Base-by-base conservation (phyloP, 1,284 basidiomycete species). In the Mycena citricolor region DNA sequence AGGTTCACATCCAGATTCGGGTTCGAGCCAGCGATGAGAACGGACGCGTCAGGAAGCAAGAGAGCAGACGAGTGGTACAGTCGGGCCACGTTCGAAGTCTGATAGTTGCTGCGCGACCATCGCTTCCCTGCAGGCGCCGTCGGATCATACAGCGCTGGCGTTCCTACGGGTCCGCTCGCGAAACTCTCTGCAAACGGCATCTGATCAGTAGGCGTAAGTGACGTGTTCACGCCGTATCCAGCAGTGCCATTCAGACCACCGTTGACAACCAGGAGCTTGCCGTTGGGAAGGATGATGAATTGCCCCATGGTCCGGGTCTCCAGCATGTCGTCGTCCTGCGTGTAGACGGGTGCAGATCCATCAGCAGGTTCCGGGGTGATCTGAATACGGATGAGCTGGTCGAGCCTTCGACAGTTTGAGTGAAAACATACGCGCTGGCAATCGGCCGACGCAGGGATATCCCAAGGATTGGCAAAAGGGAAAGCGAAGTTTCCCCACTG, bases 11-110 rank as follows among this genome's bases (percentile, higher is more conserved):
- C 93, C 43, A 90, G 74, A 62, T 97, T 95, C 29, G 94, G 94
- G 68, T 97, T 97, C 19, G 90, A 94, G 12, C 94, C 94, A 39
- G 90, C 91, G 49, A 97, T 77, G 50, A 97, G 66, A 36, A 97
- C 83, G 4, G 89, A 89, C 0, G 77, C 89, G 58, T 95, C 91
- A n/a, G 91, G 83, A 22, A 97, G 81, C 24, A 97, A 79, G 17
- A 95, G 74, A 12, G 90, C 91, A 7, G 82, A 83, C 3, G 90
- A 93, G 66, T 95, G 92, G 68, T 95, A 94, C 57, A 95, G 70
- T 52, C 92, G 81, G 42, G 89, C 67, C 42, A 90, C 83, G 17
- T 63, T 73, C 4, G 84, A 81, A 0, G 76, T 69, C 2, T 58
- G 57, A 17, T 89, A 64, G 23, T 83, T 86, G 2, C 73, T 69